phyloP scores from a whole-genome alignment of 1,284 basidiomycete species.

The Phylloporus gajari region DNA sequence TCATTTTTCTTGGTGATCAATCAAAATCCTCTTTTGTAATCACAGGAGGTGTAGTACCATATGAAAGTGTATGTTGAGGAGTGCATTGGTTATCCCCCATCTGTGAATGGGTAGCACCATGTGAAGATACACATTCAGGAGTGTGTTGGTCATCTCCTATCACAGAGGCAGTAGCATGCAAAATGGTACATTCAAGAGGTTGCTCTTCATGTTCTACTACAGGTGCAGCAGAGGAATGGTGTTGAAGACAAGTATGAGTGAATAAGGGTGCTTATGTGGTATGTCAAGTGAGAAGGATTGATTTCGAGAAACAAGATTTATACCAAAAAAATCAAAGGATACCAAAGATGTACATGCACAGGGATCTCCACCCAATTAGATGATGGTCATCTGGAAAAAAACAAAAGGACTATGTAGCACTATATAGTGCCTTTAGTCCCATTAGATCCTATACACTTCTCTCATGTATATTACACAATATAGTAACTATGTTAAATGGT shows the following conservation, averaged over 20 bases:
- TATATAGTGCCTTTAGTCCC: no score
- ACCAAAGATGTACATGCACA: conserved; percentile 28
- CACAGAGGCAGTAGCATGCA: conserved; percentile 24
- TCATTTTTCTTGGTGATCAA: conserved; percentile 37
- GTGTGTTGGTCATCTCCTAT: conserved; percentile 9
- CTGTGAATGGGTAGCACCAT: conserved; percentile 17
- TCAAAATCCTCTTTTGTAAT: conserved; percentile 30
- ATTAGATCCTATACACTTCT: no score
- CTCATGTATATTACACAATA: no score
- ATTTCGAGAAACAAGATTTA: conserved; percentile 29
- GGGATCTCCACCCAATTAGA: conserved; percentile 39
- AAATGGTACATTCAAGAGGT: conserved; percentile 18
- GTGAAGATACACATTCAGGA: conserved; percentile 23
- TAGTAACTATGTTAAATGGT: no score
- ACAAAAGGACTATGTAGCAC: no score
- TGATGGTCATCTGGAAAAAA: no score
- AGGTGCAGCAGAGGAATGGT: conserved; percentile 28
- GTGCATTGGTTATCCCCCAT: conserved; percentile 2
- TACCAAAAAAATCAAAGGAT: conserved; percentile 5
- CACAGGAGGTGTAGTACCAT: conserved; percentile 21
- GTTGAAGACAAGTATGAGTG: conserved; percentile 12
- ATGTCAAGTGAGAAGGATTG: conserved; percentile 24
- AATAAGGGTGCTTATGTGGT: conserved; percentile 20
- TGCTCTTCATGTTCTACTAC: conserved; percentile 2
- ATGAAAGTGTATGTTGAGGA: conserved; percentile 21